phyloP scores from a whole-genome alignment of 192 early-diverging fungal species.

The Geranomyces variabilis region DNA sequence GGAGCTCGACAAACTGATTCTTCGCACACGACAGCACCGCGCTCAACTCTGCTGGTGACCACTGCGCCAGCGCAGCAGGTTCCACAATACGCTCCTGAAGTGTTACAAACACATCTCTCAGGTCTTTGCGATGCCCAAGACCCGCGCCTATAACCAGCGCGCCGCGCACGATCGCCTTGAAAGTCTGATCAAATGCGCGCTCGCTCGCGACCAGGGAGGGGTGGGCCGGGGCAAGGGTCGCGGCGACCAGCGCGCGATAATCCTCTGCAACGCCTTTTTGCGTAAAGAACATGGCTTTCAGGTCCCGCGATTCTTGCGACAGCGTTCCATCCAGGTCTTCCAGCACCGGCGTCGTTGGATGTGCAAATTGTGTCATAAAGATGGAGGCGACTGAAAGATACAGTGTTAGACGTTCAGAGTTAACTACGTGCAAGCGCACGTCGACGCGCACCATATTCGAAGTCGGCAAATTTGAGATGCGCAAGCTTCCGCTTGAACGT shows the following conservation, averaged over 20 bases:
- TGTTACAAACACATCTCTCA: slow-evolving; percentile 48
- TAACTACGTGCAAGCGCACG: neutral
- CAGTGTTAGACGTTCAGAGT: neutral
- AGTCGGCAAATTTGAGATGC: slow-evolving; percentile 49
- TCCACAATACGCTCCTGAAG: slow-evolving; percentile 53
- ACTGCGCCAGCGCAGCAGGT: slow-evolving; percentile 17
- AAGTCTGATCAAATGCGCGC: slow-evolving; percentile 13
- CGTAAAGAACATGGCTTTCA: slow-evolving; percentile 48
- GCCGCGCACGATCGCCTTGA: slow-evolving; percentile 47
- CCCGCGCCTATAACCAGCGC: slow-evolving; percentile 42
- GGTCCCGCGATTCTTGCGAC: slow-evolving; percentile 49
- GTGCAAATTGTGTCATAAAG: slow-evolving; percentile 46
- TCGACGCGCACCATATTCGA: slow-evolving; percentile 43
- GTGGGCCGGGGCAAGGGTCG: neutral
- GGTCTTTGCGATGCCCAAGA: slow-evolving; percentile 42
- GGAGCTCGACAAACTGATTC: slow-evolving; percentile 12
- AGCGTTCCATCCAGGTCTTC: slow-evolving; percentile 49
- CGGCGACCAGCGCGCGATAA: slow-evolving; percentile 24
- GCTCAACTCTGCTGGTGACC: slow-evolving; percentile 18
- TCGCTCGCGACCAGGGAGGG: neutral
- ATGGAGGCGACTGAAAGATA: slow-evolving; percentile 39
- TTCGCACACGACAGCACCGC: slow-evolving; percentile 13
- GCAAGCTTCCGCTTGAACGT: slow-evolving; percentile 57
- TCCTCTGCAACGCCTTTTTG: slow-evolving; percentile 52
- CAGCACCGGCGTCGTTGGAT: slow-evolving; percentile 22